These are phyloP conservation scores for Candida glucosophila DNA, from an alignment of 1,139 yeast genomes.

Conservation along the genomic window DNA sequence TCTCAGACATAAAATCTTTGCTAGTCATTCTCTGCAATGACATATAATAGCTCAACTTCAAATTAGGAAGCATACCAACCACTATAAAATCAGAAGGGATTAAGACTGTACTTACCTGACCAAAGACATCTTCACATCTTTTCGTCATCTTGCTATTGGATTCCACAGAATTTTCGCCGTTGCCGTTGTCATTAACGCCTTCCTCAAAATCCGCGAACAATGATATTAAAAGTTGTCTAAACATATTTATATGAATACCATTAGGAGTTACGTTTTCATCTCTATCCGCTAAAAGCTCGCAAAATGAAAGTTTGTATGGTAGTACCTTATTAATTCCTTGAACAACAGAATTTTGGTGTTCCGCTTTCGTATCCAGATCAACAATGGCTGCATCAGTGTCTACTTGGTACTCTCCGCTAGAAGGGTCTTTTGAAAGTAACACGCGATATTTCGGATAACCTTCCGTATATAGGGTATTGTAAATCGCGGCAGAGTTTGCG, in stretches of 20 bases:
- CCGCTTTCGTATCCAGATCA: conserved; percentile 58
- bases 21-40: conserved; percentile 13
- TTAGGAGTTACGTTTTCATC: conserved; percentile 3
- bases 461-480: conserved; percentile 22
- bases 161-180: conserved; percentile 1
- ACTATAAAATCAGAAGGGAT: conserved; percentile 28
- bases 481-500: conserved; percentile 17
- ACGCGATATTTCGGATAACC: conserved; percentile 17
- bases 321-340: conserved; percentile 60
- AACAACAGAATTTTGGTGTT: conserved; percentile 61
- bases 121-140: conserved; percentile 22
- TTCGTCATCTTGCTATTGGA: not conserved
- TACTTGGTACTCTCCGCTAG: conserved; percentile 25
- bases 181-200: too few relatives aligned
- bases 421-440: conserved; percentile 21
- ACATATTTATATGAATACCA: conserved; percentile 5
- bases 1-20: conserved; percentile 17
- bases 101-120: conserved; percentile 20
- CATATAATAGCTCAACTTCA: conserved; percentile 23
- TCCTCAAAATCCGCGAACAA: conserved; percentile 12
- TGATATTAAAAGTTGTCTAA: conserved; percentile 22
- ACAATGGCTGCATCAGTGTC: conserved; percentile 47
- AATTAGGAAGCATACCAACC: conserved; percentile 15
- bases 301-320: conserved; percentile 31
- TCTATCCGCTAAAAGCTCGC: conserved; percentile 29